Percentiles rank a stretch among this genome's conserved stretches.
These are phyloP conservation scores for Lathyrus tuberosus DNA, from an alignment of 306 rosid genomes.

Conservation along the genomic window DNA sequence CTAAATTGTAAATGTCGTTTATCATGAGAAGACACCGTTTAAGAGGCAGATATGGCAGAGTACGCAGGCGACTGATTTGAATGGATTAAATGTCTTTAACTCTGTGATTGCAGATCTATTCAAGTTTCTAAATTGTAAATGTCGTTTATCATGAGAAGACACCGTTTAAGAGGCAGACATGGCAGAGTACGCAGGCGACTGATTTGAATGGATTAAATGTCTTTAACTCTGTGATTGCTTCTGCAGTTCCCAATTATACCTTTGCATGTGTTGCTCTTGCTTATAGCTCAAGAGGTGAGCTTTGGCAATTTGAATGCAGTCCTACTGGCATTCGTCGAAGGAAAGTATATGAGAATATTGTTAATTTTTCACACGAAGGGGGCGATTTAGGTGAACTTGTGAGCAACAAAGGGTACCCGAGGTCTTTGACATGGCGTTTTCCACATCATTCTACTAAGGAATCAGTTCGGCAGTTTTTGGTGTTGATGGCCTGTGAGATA, in stretches of 20 bases:
- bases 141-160: too few species aligned
- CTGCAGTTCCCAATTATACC: constrained; percentile 56
- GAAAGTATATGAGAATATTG: constrained; percentile 49
- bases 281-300: constrained; percentile 74
- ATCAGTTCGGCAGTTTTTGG: constrained; percentile 57
- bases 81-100: constrained; percentile 54
- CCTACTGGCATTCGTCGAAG: constrained; percentile 62
- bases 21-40: constrained; percentile 52
- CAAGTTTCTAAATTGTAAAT: too few species aligned
- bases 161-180: constrained; percentile 46
- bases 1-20: too few species aligned
- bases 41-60: constrained; percentile 46
- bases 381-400: constrained; percentile 53
- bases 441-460: constrained; percentile 52
- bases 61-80: constrained; percentile 45
- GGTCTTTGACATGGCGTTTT: constrained; percentile 83
- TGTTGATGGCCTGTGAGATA: constrained; percentile 78
- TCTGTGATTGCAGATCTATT: constrained; percentile 85
- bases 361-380: constrained; percentile 44
- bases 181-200: constrained; percentile 46
- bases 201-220: constrained; percentile 41
- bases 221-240: constrained; percentile 78
- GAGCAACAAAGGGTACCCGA: constrained; percentile 78
- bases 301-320: constrained; percentile 82
- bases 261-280: constrained; percentile 70